Evolutionary conservation across 2,329 filamentous ascomycete genomes (phyloP).

Genomic region (Zymoseptoria pseudotritici): DNA sequence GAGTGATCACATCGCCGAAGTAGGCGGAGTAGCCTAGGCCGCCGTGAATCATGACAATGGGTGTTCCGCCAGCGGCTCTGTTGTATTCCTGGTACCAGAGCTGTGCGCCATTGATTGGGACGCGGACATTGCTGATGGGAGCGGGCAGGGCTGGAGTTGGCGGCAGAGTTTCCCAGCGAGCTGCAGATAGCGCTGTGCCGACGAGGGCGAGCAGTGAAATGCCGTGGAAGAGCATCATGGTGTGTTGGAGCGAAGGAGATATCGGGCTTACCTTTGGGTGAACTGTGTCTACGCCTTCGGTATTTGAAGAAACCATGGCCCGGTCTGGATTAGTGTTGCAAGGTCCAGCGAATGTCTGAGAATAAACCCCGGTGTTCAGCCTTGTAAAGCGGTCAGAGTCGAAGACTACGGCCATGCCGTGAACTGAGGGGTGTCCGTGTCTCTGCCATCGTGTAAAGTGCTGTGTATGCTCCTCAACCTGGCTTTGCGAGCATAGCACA

Average conservation of each 20-base stretch:
- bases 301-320: neutral
- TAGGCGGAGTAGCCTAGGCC: constrained; percentile 39
- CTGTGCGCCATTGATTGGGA: constrained; percentile 32
- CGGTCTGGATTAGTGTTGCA: neutral
- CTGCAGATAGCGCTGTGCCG: constrained; percentile 3
- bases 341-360: neutral
- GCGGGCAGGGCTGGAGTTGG: constrained; percentile 33
- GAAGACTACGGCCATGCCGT: neutral
- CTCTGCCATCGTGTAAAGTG: too few relatives aligned
- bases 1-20: constrained; percentile 34
- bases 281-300: neutral
- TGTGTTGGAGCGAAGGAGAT: neutral
- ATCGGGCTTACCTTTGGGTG: neutral
- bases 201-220: constrained; percentile 1
- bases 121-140: constrained; percentile 30
- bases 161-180: constrained; percentile 28
- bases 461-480: too few relatives aligned
- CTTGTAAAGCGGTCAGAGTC: neutral
- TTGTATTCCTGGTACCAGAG: constrained; percentile 41
- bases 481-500: too few relatives aligned
- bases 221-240: constrained; percentile 6
- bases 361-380: neutral
- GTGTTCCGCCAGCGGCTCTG: constrained; percentile 26
- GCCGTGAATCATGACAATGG: constrained; percentile 36
- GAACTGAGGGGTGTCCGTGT: too few relatives aligned